phyloP scores from a whole-genome alignment of 2,329 filamentous ascomycete genomes.

The Stagonosporopsis vannaccii region DNA sequence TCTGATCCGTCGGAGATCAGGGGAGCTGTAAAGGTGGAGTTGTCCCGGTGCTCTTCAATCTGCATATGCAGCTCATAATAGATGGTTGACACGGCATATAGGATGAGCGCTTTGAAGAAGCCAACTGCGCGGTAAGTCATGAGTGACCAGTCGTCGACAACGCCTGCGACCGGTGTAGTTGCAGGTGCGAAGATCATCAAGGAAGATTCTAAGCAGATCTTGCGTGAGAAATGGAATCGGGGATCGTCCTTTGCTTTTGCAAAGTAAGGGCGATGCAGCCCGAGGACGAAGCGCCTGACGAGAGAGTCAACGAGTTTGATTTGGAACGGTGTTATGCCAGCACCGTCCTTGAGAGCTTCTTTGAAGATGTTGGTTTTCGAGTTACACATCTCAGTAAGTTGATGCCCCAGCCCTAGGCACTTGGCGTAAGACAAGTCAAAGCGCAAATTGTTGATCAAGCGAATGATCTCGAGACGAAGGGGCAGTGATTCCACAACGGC shows the following conservation, averaged over 20 bases:
- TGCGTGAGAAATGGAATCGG: slow-evolving; percentile 59
- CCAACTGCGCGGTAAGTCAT: slow-evolving; percentile 31
- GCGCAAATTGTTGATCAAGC: slow-evolving; percentile 43
- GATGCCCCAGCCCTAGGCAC: slow-evolving; percentile 33
- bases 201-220: slow-evolving; percentile 54
- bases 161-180: slow-evolving; percentile 2
- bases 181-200: slow-evolving; percentile 30
- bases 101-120: slow-evolving; percentile 34
- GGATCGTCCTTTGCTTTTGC: slow-evolving; percentile 54
- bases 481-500: slow-evolving; percentile 47
- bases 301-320: slow-evolving; percentile 61
- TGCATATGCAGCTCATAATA: slow-evolving; percentile 34
- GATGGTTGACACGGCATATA: slow-evolving; percentile 33
- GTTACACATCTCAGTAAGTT: slow-evolving; percentile 37
- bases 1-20: slow-evolving; percentile 4
- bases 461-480: slow-evolving; percentile 45
- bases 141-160: slow-evolving; percentile 34
- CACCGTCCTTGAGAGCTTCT: slow-evolving; percentile 13
- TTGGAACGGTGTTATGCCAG: slow-evolving; percentile 47
- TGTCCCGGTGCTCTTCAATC: slow-evolving; percentile 28
- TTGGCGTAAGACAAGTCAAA: slow-evolving; percentile 41
- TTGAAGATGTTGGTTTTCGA: slow-evolving; percentile 25
- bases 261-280: slow-evolving; percentile 61
- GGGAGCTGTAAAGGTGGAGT: slow-evolving; percentile 14
- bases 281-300: slow-evolving; percentile 63